A percentile compares a stretch with the other conserved stretches of the same genome.
phyloP scores from a whole-genome alignment of 129 eudicot genomes.

The Solidago caesia region DNA sequence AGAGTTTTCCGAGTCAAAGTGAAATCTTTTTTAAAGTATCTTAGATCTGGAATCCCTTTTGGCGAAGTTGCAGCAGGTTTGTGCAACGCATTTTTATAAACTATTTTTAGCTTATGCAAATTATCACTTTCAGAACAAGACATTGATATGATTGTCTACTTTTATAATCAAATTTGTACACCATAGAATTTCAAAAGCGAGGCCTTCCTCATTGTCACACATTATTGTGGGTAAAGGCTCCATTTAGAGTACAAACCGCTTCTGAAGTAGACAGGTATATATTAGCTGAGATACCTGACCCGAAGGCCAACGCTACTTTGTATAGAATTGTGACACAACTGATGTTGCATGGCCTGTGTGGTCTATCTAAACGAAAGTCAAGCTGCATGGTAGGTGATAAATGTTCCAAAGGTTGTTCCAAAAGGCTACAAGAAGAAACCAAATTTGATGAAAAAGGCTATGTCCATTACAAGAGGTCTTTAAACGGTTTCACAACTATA shows the following conservation, averaged over 20 bases:
- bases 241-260: neutral
- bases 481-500: too few relatives aligned
- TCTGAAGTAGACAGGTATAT: neutral
- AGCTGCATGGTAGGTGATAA: neutral
- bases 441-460: neutral
- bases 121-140: neutral
- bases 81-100: neutral
- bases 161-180: neutral
- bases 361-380: neutral
- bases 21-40: neutral
- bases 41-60: too few relatives aligned
- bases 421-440: neutral
- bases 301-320: neutral
- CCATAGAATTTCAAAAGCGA: slow-evolving; percentile 4
- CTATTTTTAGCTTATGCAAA: neutral
- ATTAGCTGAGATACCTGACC: neutral
- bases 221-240: neutral
- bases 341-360: slow-evolving; percentile 6
- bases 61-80: too few relatives aligned
- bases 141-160: neutral
- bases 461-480: neutral
- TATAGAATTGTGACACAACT: neutral
- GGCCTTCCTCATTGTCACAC: slow-evolving; percentile 4
- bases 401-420: neutral
- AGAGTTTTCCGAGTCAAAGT: neutral